Base-by-base conservation (phyloP, 306 rosid species). In the Betula pendula region DNA sequence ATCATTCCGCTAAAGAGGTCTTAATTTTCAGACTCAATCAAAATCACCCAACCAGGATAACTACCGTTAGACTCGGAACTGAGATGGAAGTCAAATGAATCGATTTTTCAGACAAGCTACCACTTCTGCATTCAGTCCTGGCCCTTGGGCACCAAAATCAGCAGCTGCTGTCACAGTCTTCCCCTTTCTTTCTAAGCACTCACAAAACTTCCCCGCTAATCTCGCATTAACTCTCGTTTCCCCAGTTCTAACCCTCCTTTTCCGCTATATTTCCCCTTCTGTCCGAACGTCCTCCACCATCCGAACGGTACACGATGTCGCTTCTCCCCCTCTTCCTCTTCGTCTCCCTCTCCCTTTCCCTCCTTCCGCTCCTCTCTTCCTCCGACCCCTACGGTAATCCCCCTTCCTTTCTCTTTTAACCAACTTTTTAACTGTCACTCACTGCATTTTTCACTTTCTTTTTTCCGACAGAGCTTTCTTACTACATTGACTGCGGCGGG, bases 401-500 rank as follows among this genome's bases (percentile, higher is more conserved):
- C 44, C 24, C 8, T 25, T 48, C 59, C 44, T 35, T 14, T 2
- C 27, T 45, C 45, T 13, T 1, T 6, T 29, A 62, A 66, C 78
- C 45, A 11, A 45, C 72, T 72, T 53, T 81, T 6, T 58, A 33
- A 72, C 82, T 42, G 56, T 71, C 63, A 77, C 77, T 81, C 38
- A 48, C 48, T 8, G 33, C 52, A 1, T 43, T 27, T 69, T 48
- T 43, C 43, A 51, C 27, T 8, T 42, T 17, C 9, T 33, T 8
- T 48, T 33, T 55, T 35, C 2, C 48, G 17, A 29, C 88, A 94
- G 98, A 92, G 45, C 40, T 88, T 16, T 72, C 95, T 1, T 89
- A 88, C 82, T 87, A 87, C 89, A 92, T 95, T 42, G 96, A 95
- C 80, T 92, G 96, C 29, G 97, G 98, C 8, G 84, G 91, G 52